Evolutionary conservation across 2,329 filamentous ascomycete genomes (phyloP).

Genomic region (Clonostachys rhizophaga): DNA sequence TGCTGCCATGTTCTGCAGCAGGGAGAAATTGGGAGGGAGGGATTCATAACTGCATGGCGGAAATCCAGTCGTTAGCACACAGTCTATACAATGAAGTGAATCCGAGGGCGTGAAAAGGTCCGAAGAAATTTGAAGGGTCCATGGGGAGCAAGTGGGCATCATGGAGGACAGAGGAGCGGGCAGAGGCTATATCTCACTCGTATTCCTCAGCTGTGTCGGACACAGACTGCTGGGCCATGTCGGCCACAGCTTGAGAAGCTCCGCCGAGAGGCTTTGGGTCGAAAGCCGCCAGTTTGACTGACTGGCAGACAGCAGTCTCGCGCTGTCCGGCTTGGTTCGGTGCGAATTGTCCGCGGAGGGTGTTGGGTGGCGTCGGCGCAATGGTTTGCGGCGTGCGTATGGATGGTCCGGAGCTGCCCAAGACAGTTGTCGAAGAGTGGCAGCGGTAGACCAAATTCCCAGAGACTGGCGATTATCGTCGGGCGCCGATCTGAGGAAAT

Average conservation of each 20-base stretch:
- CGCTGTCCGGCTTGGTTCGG: no score
- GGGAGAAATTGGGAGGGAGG: slow-evolving; percentile 88
- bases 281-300: slow-evolving; percentile 57
- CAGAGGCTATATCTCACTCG: slow-evolving; percentile 42
- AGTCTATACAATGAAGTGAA: not conserved
- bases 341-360: no score
- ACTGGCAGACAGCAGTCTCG: not conserved
- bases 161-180: not conserved
- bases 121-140: slow-evolving; percentile 8
- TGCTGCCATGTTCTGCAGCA: slow-evolving; percentile 90
- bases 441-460: no score
- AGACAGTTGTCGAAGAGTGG: no score
- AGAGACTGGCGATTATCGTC: no score
- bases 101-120: not conserved
- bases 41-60: slow-evolving; percentile 67
- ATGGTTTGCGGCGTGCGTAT: no score
- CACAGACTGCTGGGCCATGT: slow-evolving; percentile 61
- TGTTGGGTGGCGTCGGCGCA: no score
- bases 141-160: not conserved
- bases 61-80: not conserved
- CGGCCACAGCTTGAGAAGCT: slow-evolving; percentile 62
- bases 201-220: slow-evolving; percentile 61
- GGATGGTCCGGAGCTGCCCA: no score
- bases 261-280: slow-evolving; percentile 56
- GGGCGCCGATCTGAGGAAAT: no score